Evolutionary conservation across 305 asterid genomes (phyloP).

Genomic region (Fraxinus xanthoxyloides): DNA sequence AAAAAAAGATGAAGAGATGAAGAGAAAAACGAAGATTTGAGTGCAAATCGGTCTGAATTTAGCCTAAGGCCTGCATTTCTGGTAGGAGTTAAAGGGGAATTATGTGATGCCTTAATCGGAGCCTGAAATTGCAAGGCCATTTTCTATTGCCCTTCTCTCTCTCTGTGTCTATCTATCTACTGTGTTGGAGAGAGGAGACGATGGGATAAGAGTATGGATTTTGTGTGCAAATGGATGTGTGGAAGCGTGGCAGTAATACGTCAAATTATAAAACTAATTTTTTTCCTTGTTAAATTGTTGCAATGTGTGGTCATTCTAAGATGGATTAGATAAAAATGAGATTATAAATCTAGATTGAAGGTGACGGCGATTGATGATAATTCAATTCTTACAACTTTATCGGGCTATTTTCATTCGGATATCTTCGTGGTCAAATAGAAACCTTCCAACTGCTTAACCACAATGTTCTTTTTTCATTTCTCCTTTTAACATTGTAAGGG

Average conservation of each 20-base stretch:
- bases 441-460: too few relatives aligned
- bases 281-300: too few relatives aligned
- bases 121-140: constrained; percentile 55
- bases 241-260: constrained; percentile 68
- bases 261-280: too few relatives aligned
- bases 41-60: constrained; percentile 41
- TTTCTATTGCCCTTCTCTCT: constrained; percentile 4
- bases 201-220: constrained; percentile 29
- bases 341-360: too few relatives aligned
- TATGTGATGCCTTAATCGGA: background rate
- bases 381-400: too few relatives aligned
- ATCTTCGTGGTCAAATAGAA: too few relatives aligned
- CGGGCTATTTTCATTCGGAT: too few relatives aligned
- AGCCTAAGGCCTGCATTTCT: constrained; percentile 52
- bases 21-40: constrained; percentile 59
- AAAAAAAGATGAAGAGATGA: constrained; percentile 50
- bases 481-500: too few relatives aligned
- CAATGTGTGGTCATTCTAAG: too few relatives aligned
- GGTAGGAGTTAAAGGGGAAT: constrained; percentile 31
- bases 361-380: too few relatives aligned
- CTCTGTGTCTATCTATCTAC: background rate
- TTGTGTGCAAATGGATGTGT: constrained; percentile 20
- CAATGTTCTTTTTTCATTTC: too few relatives aligned
- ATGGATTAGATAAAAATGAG: too few relatives aligned
- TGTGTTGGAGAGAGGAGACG: constrained; percentile 18